Evolutionary conservation across 75 land plant genomes (phyloP).

Genomic region (Selaginella tamariscina): DNA sequence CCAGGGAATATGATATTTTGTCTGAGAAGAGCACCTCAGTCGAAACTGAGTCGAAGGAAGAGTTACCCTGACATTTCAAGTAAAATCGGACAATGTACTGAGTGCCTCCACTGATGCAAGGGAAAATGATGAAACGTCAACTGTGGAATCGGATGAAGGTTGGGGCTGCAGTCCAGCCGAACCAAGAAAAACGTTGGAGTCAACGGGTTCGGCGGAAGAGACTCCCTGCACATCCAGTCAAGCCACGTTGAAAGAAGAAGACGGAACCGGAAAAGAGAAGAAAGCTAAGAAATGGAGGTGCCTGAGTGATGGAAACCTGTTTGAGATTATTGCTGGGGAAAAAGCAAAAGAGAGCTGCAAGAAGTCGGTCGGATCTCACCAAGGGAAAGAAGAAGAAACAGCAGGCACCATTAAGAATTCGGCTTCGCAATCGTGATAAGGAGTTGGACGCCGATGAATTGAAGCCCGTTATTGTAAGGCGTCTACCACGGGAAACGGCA

Average conservation of each 20-base stretch:
- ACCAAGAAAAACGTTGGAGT: background rate
- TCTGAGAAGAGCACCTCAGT: background rate
- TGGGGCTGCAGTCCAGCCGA: background rate
- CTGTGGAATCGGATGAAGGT: background rate
- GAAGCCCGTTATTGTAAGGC: too few relatives aligned
- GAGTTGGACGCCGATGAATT: too few relatives aligned
- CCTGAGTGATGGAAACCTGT: too few relatives aligned
- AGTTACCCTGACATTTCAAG: background rate
- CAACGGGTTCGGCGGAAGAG: background rate
- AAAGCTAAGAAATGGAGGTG: too few relatives aligned
- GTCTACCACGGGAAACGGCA: background rate
- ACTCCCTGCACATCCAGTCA: background rate
- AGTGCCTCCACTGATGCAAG: background rate
- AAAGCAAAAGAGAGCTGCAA: background rate
- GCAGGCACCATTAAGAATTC: too few relatives aligned
- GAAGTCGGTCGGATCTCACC: background rate
- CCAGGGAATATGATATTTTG: background rate
- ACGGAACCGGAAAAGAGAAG: too few relatives aligned
- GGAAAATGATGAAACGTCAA: background rate
- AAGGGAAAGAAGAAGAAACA: background rate
- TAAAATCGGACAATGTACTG: background rate
- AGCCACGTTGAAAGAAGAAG: background rate
- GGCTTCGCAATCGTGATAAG: too few relatives aligned
- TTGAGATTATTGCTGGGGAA: too few relatives aligned
- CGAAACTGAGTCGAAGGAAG: background rate